Evolutionary conservation across 192 early-diverging fungal genomes (phyloP).

Genomic region (Haplosporangium gracile): DNA sequence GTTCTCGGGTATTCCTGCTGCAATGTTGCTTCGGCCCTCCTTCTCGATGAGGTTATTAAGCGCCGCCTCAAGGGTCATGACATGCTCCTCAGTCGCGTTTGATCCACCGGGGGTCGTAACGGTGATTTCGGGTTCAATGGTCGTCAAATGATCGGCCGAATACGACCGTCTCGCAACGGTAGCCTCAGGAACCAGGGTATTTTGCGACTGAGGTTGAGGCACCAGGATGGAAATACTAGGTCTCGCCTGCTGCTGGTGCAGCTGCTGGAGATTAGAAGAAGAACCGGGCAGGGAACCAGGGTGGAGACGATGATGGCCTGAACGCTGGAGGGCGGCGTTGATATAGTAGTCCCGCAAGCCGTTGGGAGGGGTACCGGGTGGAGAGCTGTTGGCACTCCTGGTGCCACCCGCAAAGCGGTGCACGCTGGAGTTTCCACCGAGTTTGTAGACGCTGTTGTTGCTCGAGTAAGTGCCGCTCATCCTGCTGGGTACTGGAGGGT

Average conservation of each 20-base stretch:
- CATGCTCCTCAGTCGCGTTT: conserved; percentile 44
- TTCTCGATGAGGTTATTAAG: conserved; percentile 38
- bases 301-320: conserved; percentile 17
- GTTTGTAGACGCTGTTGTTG: conserved; percentile 33
- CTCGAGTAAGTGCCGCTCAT: conserved; percentile 48
- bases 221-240: conserved; percentile 33
- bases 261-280: not conserved
- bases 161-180: conserved; percentile 34
- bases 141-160: conserved; percentile 34
- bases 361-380: conserved; percentile 52
- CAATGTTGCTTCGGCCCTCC: conserved; percentile 6
- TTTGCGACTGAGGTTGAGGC: not conserved
- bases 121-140: conserved; percentile 45
- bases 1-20: not conserved
- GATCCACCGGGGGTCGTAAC: conserved; percentile 50
- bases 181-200: not conserved
- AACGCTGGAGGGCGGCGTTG: conserved; percentile 33
- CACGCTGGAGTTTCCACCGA: not conserved
- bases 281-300: conserved; percentile 17
- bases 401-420: conserved; percentile 23
- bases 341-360: conserved; percentile 49
- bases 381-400: conserved; percentile 42
- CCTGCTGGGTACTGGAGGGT: conserved; percentile 48
- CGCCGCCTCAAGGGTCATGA: conserved; percentile 28
- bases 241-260: not conserved